Base-by-base conservation (phyloP, 2,329 filamentous ascomycete species). In the Clonostachys rhizophaga region DNA sequence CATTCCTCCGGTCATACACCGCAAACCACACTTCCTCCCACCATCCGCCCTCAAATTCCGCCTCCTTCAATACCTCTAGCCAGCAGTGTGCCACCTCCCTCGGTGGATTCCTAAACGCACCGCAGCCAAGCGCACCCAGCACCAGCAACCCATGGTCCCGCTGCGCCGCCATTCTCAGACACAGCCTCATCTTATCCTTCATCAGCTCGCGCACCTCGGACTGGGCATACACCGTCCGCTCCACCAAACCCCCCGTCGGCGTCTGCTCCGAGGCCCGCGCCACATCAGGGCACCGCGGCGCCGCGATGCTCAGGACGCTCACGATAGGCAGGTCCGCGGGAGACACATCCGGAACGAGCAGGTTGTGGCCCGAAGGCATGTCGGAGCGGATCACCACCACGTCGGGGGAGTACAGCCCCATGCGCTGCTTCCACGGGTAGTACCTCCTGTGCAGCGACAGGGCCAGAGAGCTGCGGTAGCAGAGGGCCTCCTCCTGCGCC, bases 401-500 rank as follows among this genome's bases (percentile, higher is more conserved):
- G 10, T 71, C 71, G 0, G 81, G 82, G 0, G 79, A 76, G 62
- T 86, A 86, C 34, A 87, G 63, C 1, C 70, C 77, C 47, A 72
- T 71, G 6, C 69, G 63, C 13, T 69, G 62, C 24, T 65, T 64
- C 49, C 80, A 68, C 0, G 81, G 81, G 57, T 86, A 86, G 56
- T 75, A 75, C 14, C 58, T 52, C 18, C 57, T 53, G 48, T 71
- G 64, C 1, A 82, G 65, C n/a, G 74, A 75, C 33, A 72, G 57
- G 24, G 63, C 72, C 8, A 83, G 71, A 1, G 78, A 76, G 40
- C 74, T 80, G 40, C 84, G 77, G 58, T 82, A 84, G 64, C 83
- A 88, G 7, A 89, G 70, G 3, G 78, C 75, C 66, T 89, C 85
- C 64, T 89, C 84, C 61, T 89, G 85, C 0, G 84, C 84, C 33